Conservation (phyloP, 441 rosid species). For the Adansonia grandidieri region DNA sequence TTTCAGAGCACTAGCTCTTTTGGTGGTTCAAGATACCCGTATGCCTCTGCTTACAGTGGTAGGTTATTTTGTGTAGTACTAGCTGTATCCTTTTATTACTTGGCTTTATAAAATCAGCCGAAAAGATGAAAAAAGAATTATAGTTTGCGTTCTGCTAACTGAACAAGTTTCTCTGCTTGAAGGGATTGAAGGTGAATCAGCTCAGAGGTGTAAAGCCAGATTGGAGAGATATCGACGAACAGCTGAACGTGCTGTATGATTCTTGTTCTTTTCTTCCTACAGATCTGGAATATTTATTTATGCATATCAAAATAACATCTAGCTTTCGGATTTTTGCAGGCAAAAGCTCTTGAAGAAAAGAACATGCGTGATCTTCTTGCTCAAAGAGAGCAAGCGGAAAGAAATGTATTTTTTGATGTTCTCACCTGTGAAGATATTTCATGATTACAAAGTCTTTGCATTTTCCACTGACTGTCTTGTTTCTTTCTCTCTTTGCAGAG, state of each 20-base stretch:
- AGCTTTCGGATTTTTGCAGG: constrained; percentile 50
- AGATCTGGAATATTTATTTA: constrained; percentile 9
- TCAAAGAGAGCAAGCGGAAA: constrained; percentile 93
- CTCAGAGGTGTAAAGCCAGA: constrained; percentile 95
- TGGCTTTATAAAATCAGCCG: background rate
- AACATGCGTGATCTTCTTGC: constrained; percentile 91
- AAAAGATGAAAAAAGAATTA: background rate
- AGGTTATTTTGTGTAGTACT: constrained; percentile 28
- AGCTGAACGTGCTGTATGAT: constrained; percentile 87
- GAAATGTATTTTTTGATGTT: constrained; percentile 53
- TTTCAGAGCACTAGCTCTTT: constrained; percentile 52
- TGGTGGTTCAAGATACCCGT: constrained; percentile 50
- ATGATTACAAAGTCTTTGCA: constrained; percentile 14
- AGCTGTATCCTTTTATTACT: background rate
- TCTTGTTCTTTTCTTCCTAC: constrained; percentile 14
- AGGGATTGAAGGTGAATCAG: constrained; percentile 82
- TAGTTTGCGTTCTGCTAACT: constrained; percentile 21
- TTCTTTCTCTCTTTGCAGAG: constrained; percentile 59
- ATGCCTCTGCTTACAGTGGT: constrained; percentile 55
- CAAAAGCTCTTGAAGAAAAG: constrained; percentile 96
- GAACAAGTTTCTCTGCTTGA: constrained; percentile 26
- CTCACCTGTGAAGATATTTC: constrained; percentile 17
- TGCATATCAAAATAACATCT: constrained; percentile 18
- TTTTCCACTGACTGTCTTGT: constrained; percentile 22
- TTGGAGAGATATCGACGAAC: constrained; percentile 91